phyloP scores from a whole-genome alignment of 805 yeast species.

The Zygoascus tannicola region DNA sequence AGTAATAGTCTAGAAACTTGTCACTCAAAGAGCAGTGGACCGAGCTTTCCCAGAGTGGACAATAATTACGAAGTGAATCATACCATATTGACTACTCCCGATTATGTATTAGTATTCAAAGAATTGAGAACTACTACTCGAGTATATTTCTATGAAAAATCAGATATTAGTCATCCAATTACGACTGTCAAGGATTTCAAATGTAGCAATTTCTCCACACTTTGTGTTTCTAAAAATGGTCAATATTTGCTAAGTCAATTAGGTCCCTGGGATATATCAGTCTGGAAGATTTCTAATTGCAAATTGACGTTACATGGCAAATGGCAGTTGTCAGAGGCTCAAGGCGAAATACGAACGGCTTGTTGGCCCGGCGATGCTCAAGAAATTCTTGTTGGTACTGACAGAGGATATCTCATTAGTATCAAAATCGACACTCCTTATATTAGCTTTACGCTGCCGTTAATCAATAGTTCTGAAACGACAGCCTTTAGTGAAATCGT shows the following conservation, averaged over 20 bases:
- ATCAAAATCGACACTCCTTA: neutral
- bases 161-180: neutral
- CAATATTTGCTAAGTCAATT: neutral
- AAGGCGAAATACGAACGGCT: neutral
- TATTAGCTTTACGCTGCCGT: neutral
- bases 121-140: neutral
- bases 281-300: neutral
- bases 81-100: neutral
- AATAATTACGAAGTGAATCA: neutral
- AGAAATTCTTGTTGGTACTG: neutral
- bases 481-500: neutral
- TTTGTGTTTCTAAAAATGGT: neutral
- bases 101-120: neutral
- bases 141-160: neutral
- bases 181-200: slow-evolving; percentile 1
- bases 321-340: neutral
- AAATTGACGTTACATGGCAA: neutral
- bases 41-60: too few species aligned
- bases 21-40: too few species aligned
- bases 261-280: neutral
- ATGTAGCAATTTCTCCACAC: neutral
- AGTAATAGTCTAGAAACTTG: too few species aligned
- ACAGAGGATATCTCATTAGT: neutral
- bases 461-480: neutral
- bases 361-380: neutral